Evolutionary conservation across 176 grass and related monocot genomes (phyloP), one percentile per base, ranked within the genome.

Genomic region (Lolium multiflorum): DNA sequence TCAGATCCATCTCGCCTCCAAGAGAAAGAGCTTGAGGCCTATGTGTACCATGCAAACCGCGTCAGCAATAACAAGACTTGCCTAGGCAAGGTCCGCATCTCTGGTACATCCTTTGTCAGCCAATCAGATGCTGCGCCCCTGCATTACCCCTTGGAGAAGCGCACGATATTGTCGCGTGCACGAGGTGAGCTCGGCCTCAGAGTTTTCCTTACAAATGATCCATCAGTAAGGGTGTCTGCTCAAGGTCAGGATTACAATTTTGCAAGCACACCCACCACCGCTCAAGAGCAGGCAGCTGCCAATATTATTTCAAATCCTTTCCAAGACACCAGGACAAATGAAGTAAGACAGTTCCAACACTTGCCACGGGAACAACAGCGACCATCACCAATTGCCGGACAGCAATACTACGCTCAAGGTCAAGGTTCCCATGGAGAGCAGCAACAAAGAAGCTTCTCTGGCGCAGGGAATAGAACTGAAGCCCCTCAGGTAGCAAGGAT

Each of bases 151-250:
- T 51, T 98, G 86, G 96, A 95, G 84, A 98, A 91, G 83, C 90
- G 88, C 6, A 78, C 62, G 0, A 83, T 98, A 15, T 84, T 95
- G 21, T 95, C 96, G 0, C 88, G 93, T n/a, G 88, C 89, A 7
- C 91, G 84, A 9, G 96, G 96, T 64, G 91, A 98, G 85, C 91
- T 98, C 41, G 88, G 88, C 18, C 90, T 98, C 76, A 95, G 88
- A 59, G 93, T 98, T 49, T 98, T 98, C 88, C 91, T 95, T 61
- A 98, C 96, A 26, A 57, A 95, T 71, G 91, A 98, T 87, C 88
- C 91, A 31, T 90, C 86, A 8, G 90, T 95, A 62, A 83, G 86
- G 47, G 79, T 85, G 78, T 95, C 93, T 4, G 15, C 85, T 48
- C 89, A 93, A 2, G 62, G 75, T 15, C 84, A 81, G 28, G 89